phyloP scores from a whole-genome alignment of 108 stramenopile species.

The Bacterosira constricta region DNA sequence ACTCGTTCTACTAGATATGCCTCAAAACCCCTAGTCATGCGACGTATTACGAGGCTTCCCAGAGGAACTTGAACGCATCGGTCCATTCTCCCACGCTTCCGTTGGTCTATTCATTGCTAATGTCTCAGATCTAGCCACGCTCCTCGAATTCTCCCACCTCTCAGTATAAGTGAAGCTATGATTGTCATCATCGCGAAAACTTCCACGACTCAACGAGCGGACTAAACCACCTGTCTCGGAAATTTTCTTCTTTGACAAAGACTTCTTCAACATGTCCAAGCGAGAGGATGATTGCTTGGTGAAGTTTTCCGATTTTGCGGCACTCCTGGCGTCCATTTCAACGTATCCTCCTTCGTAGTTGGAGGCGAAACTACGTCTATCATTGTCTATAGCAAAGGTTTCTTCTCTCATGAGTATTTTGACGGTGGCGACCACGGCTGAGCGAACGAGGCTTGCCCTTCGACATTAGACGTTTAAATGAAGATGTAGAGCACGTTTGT shows the following conservation, averaged over 20 bases:
- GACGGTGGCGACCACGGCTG: slow-evolving; percentile 1
- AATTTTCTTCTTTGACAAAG: background rate
- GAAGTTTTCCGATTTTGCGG: background rate
- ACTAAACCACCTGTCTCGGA: background rate
- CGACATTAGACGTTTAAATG: background rate
- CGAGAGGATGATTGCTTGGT: background rate
- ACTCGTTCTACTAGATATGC: no score
- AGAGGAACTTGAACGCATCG: background rate
- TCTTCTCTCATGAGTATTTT: background rate
- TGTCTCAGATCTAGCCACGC: background rate
- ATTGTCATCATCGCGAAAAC: background rate
- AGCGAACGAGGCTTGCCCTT: background rate
- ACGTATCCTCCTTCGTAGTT: background rate
- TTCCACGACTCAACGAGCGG: slow-evolving; percentile 21
- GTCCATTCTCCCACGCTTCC: no score
- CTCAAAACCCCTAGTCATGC: no score
- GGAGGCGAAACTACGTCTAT: background rate
- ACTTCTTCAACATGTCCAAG: background rate
- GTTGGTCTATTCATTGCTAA: no score
- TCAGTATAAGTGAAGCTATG: background rate
- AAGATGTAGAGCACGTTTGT: slow-evolving; percentile 3
- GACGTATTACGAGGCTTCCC: no score
- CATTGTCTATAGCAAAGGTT: background rate
- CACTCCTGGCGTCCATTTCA: background rate
- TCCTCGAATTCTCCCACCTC: no score